phyloP scores from a whole-genome alignment of 2,329 filamentous ascomycete species.

The Dothideomycetes sp. region DNA sequence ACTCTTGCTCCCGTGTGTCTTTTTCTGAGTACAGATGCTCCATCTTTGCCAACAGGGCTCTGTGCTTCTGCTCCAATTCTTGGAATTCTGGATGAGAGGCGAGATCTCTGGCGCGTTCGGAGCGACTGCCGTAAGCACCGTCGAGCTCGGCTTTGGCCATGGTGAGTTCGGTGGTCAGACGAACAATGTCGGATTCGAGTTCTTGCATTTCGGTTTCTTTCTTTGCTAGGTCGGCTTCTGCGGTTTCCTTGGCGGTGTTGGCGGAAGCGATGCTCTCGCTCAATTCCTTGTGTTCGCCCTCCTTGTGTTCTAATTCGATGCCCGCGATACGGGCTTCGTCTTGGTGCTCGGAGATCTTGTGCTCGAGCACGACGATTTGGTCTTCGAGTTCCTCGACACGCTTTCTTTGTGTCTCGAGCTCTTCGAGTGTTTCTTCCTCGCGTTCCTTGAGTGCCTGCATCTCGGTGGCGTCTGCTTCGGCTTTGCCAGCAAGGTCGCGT shows the following conservation, averaged over 20 bases:
- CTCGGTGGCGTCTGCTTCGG: constrained; percentile 44
- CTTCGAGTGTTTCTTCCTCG: constrained; percentile 23
- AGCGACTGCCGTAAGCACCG: constrained; percentile 77
- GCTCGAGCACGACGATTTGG: constrained; percentile 26
- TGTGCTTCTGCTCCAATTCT: constrained; percentile 19
- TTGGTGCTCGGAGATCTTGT: constrained; percentile 19
- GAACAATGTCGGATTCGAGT: constrained; percentile 55
- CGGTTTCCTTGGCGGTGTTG: constrained; percentile 17
- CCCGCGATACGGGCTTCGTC: constrained; percentile 29
- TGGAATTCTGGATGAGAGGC: constrained; percentile 48
- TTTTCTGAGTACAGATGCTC: constrained; percentile 32
- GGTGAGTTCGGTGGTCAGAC: constrained; percentile 70
- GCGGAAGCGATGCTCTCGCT: constrained; percentile 16
- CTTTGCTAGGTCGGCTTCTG: constrained; percentile 18
- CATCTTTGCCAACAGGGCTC: constrained; percentile 32
- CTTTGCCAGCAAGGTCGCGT: constrained; percentile 81
- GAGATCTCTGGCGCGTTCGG: constrained; percentile 58
- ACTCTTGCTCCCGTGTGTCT: constrained; percentile 29
- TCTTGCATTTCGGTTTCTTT: constrained; percentile 25
- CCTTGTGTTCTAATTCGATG: constrained; percentile 28
- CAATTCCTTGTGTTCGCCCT: constrained; percentile 20
- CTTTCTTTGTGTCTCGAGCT: constrained; percentile 23
- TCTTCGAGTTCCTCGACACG: constrained; percentile 23
- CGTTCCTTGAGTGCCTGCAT: constrained; percentile 14
- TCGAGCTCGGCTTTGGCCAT: constrained; percentile 86